Evolutionary conservation across 2,329 filamentous ascomycete species (phyloP).

Genomic region (Calonectria honghensis): DNA sequence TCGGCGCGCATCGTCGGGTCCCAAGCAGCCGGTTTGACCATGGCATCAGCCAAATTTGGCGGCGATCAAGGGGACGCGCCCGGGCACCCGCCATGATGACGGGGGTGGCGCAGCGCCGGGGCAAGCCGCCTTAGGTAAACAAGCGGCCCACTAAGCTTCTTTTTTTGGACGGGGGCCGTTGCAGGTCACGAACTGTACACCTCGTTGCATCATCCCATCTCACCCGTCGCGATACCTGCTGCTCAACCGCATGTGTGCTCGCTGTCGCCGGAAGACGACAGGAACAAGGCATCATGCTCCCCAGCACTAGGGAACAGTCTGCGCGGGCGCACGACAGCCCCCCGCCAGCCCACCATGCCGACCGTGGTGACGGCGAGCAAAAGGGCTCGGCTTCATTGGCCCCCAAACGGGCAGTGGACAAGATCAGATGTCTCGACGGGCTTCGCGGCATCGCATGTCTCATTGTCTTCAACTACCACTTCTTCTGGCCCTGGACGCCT

Average conservation of each 20-base stretch:
- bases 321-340: slow-evolving; percentile 44
- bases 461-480: slow-evolving; percentile 66
- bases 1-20: neutral
- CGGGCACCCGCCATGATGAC: slow-evolving; percentile 13
- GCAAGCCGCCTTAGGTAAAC: slow-evolving; percentile 9
- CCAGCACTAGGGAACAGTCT: slow-evolving; percentile 38
- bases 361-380: slow-evolving; percentile 27
- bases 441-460: slow-evolving; percentile 65
- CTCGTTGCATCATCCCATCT: slow-evolving; percentile 22
- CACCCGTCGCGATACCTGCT: slow-evolving; percentile 2
- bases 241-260: slow-evolving; percentile 44
- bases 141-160: slow-evolving; percentile 27
- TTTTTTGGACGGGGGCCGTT: slow-evolving; percentile 24
- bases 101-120: slow-evolving; percentile 26
- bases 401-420: slow-evolving; percentile 53
- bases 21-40: slow-evolving; percentile 6
- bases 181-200: slow-evolving; percentile 13
- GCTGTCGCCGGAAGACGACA: slow-evolving; percentile 45
- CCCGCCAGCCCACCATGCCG: slow-evolving; percentile 41
- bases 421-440: slow-evolving; percentile 64
- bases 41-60: slow-evolving; percentile 8
- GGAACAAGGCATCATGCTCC: slow-evolving; percentile 43
- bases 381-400: slow-evolving; percentile 33
- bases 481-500: slow-evolving; percentile 64
- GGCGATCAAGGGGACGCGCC: slow-evolving; percentile 6